Percentiles rank a stretch among this genome's conserved stretches.
These are phyloP conservation scores for Trypanosoma melophagium DNA, from an alignment of 208 protist genomes.

Conservation along the genomic window DNA sequence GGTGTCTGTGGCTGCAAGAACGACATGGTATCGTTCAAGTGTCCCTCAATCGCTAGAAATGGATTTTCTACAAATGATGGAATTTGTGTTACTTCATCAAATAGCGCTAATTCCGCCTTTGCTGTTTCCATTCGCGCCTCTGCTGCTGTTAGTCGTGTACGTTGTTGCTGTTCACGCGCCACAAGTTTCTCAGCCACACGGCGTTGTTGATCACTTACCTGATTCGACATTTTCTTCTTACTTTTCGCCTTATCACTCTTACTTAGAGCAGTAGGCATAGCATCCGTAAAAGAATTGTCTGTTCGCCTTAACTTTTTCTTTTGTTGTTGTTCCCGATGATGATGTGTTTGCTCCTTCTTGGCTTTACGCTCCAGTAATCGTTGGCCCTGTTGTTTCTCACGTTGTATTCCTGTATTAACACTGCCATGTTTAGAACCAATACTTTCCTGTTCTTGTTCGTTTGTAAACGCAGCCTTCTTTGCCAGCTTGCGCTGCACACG, in stretches of 20 bases:
- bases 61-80: conserved; percentile 57
- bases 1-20: conserved; percentile 72
- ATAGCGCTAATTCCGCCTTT: conserved; percentile 54
- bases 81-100: conserved; percentile 51
- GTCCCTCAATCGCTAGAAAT: conserved; percentile 55
- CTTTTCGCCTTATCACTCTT: neutral
- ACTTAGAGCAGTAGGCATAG: neutral
- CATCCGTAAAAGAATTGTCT: neutral
- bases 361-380: neutral
- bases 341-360: neutral
- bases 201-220: neutral
- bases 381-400: neutral
- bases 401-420: neutral
- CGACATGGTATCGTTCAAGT: conserved; percentile 60
- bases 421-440: neutral
- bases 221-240: neutral
- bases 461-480: neutral
- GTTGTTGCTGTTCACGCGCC: neutral
- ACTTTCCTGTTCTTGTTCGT: neutral
- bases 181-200: conserved; percentile 15
- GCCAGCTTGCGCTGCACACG: neutral
- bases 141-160: conserved; percentile 25
- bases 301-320: too few species aligned
- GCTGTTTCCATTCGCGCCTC: conserved; percentile 49
- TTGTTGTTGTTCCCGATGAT: neutral